Evolutionary conservation across 192 early-diverging fungal genomes (phyloP), one percentile per base, ranked within the genome.

Genomic region (Coemansia brasiliensis): DNA sequence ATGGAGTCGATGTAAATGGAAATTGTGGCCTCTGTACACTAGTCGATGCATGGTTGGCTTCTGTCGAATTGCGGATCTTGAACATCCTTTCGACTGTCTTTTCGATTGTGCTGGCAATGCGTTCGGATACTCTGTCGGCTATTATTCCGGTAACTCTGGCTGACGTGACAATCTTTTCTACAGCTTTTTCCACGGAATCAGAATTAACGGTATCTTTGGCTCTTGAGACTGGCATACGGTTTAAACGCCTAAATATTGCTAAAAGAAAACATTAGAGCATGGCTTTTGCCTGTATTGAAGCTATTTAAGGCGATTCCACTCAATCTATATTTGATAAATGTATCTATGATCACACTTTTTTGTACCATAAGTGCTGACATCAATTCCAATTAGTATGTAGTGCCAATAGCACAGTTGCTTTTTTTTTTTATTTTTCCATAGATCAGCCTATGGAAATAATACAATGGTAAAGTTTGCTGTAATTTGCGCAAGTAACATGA

Each of bases 401-500:
- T 6, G 6, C 27, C 27, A 29, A 29, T 29, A 29, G 6, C 6
- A 29, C 27, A 29, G 27, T 29, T 29, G 27, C 27, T 6, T 6
- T 6, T 6, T 29, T 6, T 6, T 29, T 29, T 4, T 6, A 29
- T 6, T 6, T 29, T 6, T 6, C 6, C 6, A 29, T 6, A 29
- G 27, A 29, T 29, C 6, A 6, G 10, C 16, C 29, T 37, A 16
- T 16, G 35, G 13, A n/a, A 53, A 11, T 17, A 5, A 21, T 3
- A 27, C 9, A 61, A 90, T 90, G 88, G 89, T 87, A 49, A 82
- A 83, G 45, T 93, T 92, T 61, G 95, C 95, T 2, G 92, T 98
- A 3, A 90, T 98, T 35, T 98, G 96, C 60, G 93, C 94, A 21
- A 94, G 92, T 59, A 98, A 98, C 65, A 94, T 94, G 81, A 98